phyloP scores from a whole-genome alignment of 1,284 basidiomycete genomes.

The Flammula alnicola region DNA sequence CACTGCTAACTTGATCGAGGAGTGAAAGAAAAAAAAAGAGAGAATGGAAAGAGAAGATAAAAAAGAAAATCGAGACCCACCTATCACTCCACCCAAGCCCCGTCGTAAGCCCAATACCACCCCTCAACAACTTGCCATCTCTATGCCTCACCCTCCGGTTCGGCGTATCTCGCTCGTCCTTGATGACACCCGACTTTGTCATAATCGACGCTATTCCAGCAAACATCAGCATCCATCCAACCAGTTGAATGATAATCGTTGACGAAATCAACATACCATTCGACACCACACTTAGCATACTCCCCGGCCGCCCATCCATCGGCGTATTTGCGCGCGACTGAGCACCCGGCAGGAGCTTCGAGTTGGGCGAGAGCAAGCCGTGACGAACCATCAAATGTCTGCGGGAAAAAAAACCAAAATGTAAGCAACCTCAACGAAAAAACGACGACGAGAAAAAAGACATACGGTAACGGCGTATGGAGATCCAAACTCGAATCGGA shows the following conservation, averaged over 20 bases:
- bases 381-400: slow-evolving; percentile 77
- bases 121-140: slow-evolving; percentile 67
- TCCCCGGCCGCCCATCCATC: slow-evolving; percentile 31
- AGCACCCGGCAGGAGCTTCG: slow-evolving; percentile 59
- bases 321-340: slow-evolving; percentile 32
- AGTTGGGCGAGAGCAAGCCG: slow-evolving; percentile 74
- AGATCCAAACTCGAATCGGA: slow-evolving; percentile 76
- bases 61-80: slow-evolving; percentile 39
- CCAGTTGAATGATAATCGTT: not conserved
- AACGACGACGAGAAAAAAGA: slow-evolving; percentile 25
- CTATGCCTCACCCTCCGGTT: slow-evolving; percentile 68
- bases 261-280: slow-evolving; percentile 41
- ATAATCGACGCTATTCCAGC: slow-evolving; percentile 44
- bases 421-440: not conserved
- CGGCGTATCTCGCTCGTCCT: slow-evolving; percentile 69
- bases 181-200: slow-evolving; percentile 59
- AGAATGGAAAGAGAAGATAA: slow-evolving; percentile 1
- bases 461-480: slow-evolving; percentile 78
- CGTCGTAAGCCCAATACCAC: slow-evolving; percentile 79
- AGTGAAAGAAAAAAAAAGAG: not conserved
- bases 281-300: slow-evolving; percentile 38
- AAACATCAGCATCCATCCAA: not conserved
- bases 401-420: slow-evolving; percentile 1
- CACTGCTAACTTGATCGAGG: no score
- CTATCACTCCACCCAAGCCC: slow-evolving; percentile 85